Conservation (phyloP, 2,329 filamentous ascomycete genomes). For the Penicillium hordei region DNA sequence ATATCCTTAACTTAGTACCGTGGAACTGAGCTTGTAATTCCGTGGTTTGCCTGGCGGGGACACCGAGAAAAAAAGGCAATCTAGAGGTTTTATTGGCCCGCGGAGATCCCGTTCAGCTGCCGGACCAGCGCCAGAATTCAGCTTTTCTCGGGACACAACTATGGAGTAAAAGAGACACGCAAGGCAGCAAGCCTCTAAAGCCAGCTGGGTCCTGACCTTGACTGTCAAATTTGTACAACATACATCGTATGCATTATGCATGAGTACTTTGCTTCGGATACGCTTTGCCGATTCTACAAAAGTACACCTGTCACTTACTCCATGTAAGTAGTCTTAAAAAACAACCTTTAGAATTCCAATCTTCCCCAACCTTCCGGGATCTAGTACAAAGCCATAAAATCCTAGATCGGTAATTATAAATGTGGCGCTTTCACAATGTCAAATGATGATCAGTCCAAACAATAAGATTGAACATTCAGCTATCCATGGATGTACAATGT, state of each 20-base stretch:
- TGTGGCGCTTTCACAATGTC: background rate
- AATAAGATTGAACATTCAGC: background rate
- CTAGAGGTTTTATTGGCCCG: slow-evolving; percentile 19
- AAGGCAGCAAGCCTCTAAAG: background rate
- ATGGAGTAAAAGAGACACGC: background rate
- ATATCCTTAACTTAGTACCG: slow-evolving; percentile 14
- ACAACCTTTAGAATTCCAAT: background rate
- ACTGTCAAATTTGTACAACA: background rate
- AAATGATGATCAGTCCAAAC: background rate
- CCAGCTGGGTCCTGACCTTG: background rate
- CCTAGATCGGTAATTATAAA: slow-evolving; percentile 9
- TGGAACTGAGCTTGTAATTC: slow-evolving; percentile 11
- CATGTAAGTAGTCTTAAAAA: background rate
- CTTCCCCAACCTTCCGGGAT: background rate
- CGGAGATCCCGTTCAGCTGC: slow-evolving; percentile 16
- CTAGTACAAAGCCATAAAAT: background rate
- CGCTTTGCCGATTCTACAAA: slow-evolving; percentile 1
- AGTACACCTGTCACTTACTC: slow-evolving; percentile 4
- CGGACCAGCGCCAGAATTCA: slow-evolving; percentile 4
- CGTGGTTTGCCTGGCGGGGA: slow-evolving; percentile 12
- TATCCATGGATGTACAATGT: background rate
- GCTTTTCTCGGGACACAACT: slow-evolving; percentile 6
- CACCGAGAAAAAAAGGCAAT: background rate
- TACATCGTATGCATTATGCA: slow-evolving; percentile 1
- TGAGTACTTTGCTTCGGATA: background rate